Evolutionary conservation across 129 eudicot species (phyloP), one percentile per base, ranked within the genome.

Genomic region (Arctium minus): DNA sequence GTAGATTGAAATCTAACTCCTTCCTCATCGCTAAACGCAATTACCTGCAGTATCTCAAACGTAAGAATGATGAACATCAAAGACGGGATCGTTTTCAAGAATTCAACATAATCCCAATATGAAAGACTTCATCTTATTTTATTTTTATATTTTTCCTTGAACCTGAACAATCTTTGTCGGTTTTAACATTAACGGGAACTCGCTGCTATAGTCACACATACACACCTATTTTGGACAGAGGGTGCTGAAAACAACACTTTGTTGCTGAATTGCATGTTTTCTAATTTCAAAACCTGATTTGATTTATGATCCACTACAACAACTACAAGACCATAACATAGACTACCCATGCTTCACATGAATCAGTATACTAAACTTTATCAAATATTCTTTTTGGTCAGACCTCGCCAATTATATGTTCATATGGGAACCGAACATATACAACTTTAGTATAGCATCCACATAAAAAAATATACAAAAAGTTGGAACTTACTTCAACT

Each of bases 11-110:
- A 96, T 80, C 98, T 85, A 72, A 93, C 97, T 85, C 99, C 99
- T 89, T 96, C 99, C 83, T 96, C 99, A 48, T 96, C 99, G 78
- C 99, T 91, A 78, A 96, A 96, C 29, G 99, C 99, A 84, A 96
- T 91, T 72, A 96, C 92, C 99, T 96, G 86, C 40, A 72, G 53
- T 15, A 29, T 78, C 10, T 73, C 29, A 79, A 69, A 78, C 40
- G 56, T 74, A 80, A 30, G 83, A 40, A 78, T 78, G 33, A 74
- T 17, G 22, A 70, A 39, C 72, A 86, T 67, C 46, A 53, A 79
- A 33, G 36, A 38, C 22, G 40, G 38, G 53, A 12, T 17, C 1
- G 8, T 80, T 68, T 50, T 15, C 75, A 60, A 76, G 6, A n/a
- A 40, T 27, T 33, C 5, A 77, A 77, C 12, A 29, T 40, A 27